Conservation (phyloP, 1,139 yeast genomes). For the Hemisphaericaspora subhashii region DNA sequence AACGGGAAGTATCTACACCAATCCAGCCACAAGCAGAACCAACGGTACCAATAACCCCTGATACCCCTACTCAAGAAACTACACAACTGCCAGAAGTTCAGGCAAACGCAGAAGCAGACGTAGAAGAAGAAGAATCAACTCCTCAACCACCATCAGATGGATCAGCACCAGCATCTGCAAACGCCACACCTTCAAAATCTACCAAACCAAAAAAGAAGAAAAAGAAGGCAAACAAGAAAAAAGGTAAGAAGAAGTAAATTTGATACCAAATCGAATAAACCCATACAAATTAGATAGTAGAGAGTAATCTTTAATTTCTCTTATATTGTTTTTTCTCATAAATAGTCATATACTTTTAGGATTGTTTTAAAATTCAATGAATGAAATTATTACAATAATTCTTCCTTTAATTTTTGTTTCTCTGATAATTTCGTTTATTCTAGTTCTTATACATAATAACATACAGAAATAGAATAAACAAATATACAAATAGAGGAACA, state of each 20-base stretch:
- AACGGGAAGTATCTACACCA: not conserved
- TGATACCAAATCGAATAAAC: not conserved
- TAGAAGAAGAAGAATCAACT: not conserved
- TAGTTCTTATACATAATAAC: too few species aligned
- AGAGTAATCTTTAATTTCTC: not conserved
- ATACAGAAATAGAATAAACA: too few species aligned
- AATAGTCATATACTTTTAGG: not conserved
- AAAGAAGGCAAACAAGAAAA: constrained; percentile 17
- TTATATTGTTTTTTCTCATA: not conserved
- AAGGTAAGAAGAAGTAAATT: constrained; percentile 17
- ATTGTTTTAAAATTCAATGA: not conserved
- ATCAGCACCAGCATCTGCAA: constrained; percentile 6
- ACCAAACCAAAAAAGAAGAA: constrained; percentile 12
- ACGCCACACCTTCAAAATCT: not conserved
- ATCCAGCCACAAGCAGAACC: too few species aligned
- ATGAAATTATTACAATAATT: too few species aligned
- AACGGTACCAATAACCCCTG: too few species aligned
- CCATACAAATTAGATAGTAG: not conserved
- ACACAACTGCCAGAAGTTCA: not conserved
- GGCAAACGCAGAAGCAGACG: not conserved
- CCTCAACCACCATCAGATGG: constrained; percentile 5
- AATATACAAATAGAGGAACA: too few species aligned
- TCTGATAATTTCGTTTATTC: too few species aligned
- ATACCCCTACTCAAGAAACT: not conserved
- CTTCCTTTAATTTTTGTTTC: too few species aligned